phyloP scores from a whole-genome alignment of 2,329 filamentous ascomycete genomes.

The Aureobasidium musti region DNA sequence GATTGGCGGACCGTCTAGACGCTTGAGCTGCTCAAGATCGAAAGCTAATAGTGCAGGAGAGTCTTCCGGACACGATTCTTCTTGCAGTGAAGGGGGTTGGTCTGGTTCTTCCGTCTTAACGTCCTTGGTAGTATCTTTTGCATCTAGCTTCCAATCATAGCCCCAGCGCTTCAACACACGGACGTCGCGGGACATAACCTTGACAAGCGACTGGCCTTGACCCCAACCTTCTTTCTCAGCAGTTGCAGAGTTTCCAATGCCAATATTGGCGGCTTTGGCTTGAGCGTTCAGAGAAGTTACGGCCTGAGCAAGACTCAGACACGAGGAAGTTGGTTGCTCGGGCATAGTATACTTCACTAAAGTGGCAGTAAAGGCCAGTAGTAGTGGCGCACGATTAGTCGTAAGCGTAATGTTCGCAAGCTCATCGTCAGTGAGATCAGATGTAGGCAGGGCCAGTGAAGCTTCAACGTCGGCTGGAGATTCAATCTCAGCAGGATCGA shows the following conservation, averaged over 20 bases:
- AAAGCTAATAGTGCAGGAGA: conserved; percentile 60
- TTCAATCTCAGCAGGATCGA: conserved; percentile 29
- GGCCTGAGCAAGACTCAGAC: conserved; percentile 78
- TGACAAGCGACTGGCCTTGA: conserved; percentile 72
- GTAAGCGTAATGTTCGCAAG: conserved; percentile 62
- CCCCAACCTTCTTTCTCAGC: conserved; percentile 73
- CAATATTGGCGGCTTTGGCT: conserved; percentile 73
- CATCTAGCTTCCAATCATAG: conserved; percentile 59
- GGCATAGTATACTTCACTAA: conserved; percentile 80
- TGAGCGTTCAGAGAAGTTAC: conserved; percentile 80
- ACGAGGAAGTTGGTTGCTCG: conserved; percentile 79
- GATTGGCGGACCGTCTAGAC: conserved; percentile 34
- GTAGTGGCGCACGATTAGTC: conserved; percentile 79
- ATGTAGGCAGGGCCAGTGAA: conserved; percentile 60
- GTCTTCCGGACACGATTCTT: conserved; percentile 35
- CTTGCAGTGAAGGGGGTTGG: not conserved
- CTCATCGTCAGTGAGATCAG: conserved; percentile 59
- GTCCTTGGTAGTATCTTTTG: conserved; percentile 40
- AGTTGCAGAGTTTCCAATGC: conserved; percentile 62
- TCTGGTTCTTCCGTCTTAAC: conserved; percentile 23
- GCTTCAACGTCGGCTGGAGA: conserved; percentile 62
- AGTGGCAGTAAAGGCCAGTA: conserved; percentile 76
- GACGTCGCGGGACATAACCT: conserved; percentile 71
- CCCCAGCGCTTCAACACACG: conserved; percentile 75
- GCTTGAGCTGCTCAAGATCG: conserved; percentile 58